phyloP scores from a whole-genome alignment of 2,329 filamentous ascomycete genomes.

The Magnaporthiopsis rhizophila region DNA sequence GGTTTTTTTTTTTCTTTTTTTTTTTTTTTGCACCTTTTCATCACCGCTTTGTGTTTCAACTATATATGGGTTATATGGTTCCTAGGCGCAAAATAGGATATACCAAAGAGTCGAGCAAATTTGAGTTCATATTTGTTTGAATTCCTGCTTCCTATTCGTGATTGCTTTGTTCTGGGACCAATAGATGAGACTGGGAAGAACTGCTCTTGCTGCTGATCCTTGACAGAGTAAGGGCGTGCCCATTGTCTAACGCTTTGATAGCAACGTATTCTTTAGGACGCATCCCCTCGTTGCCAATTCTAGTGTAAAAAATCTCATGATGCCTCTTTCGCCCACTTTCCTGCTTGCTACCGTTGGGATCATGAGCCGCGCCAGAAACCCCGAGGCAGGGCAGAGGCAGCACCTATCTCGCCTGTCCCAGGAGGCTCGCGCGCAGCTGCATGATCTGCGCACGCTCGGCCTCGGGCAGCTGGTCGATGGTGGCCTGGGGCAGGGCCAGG shows the following conservation, averaged over 20 bases:
- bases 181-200: background rate
- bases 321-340: background rate
- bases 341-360: background rate
- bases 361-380: too few relatives aligned
- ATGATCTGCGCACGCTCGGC: slow-evolving; percentile 73
- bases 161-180: background rate
- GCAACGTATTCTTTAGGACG: background rate
- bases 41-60: background rate
- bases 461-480: slow-evolving; percentile 72
- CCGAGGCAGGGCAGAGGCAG: too few relatives aligned
- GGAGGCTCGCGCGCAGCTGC: slow-evolving; percentile 54
- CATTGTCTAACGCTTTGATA: background rate
- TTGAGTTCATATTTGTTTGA: background rate
- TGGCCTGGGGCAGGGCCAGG: slow-evolving; percentile 68
- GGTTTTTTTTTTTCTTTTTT: background rate
- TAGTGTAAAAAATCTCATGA: background rate
- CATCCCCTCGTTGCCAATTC: background rate
- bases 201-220: background rate
- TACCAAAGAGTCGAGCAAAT: background rate
- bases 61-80: background rate
- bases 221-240: background rate
- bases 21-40: background rate
- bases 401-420: slow-evolving; percentile 5
- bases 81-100: background rate
- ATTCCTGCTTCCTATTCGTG: background rate